Evolutionary conservation across 164 flowering plant genomes (phyloP).

Genomic region (Nymphaea colorata): DNA sequence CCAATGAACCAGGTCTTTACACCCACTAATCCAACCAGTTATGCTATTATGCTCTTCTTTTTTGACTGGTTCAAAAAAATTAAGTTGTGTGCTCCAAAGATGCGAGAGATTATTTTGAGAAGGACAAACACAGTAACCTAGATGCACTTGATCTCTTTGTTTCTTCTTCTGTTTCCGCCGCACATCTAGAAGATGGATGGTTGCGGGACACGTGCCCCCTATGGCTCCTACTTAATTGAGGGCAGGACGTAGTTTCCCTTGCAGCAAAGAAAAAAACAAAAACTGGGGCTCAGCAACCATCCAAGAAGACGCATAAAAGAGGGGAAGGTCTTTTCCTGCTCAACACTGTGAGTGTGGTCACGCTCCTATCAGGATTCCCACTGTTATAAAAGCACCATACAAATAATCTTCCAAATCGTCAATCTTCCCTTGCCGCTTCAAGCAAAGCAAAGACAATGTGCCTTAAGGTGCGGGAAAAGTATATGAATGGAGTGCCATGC

Average conservation of each 20-base stretch:
- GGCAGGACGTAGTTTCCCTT: not conserved
- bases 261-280: not conserved
- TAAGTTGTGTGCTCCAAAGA: too few relatives aligned
- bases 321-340: not conserved
- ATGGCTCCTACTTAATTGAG: not conserved
- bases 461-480: not conserved
- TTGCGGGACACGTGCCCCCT: not conserved
- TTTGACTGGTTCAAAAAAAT: too few relatives aligned
- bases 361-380: not conserved
- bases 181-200: not conserved
- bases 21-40: too few relatives aligned
- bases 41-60: too few relatives aligned
- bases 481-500: not conserved
- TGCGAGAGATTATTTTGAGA: too few relatives aligned
- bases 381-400: too few relatives aligned
- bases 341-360: not conserved
- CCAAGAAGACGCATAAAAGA: not conserved
- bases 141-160: too few relatives aligned
- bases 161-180: not conserved
- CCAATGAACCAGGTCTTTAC: too few relatives aligned
- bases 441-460: not conserved
- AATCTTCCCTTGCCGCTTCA: not conserved
- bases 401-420: not conserved
- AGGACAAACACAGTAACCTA: too few relatives aligned
- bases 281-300: not conserved